Evolutionary conservation across 345 rosid species (phyloP), one percentile per base, ranked within the genome.

Genomic region (Laguncularia racemosa): DNA sequence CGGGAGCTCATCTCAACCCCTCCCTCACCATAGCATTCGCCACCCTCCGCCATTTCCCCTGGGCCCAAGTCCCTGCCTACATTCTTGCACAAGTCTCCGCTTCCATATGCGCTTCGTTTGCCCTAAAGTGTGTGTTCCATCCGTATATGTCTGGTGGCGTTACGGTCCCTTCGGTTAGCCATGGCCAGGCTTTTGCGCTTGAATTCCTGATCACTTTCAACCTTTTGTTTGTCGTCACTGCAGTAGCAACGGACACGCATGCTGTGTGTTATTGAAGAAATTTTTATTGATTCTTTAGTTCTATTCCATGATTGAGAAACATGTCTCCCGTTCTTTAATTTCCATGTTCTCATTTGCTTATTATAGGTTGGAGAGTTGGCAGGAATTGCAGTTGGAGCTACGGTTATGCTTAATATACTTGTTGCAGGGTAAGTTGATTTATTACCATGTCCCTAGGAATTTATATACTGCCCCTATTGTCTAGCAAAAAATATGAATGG

Each of bases 1-100:
- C 81, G 1, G 84, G 88, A 43, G 81, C 77, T 51, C 83, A 82
- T 70, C 72, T 77, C 64, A 82, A 82, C 46, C 84, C 79, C n/a
- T 80, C 81, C 15, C 71, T 83, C 21, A 75, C 81, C 16, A 54
- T 79, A 46, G 81, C 79, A 20, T 66, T 79, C 21, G 79, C 78
- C 0, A 50, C 66, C n/a, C 61, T 55, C 3, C 55, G 57, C 21
- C 68, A 67, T 44, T 77, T 79, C 46, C 78, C 83, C 2, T 64
- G 71, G 66, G 40, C 15, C 57, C 71, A 71, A 61, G 85, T 74
- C 7, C 61, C 68, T 2, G 68, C 26, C n/a, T 58, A 73, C 47
- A 33, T 73, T 21, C 50, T 55, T 13, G 55, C 67, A 0, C 71
- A 73, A 52, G 49, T 65, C 14, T 58, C 48, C 2, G 71, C 61